Percentiles rank a stretch among this genome's conserved stretches.
Evolutionary conservation across 169 alveolate genomes (phyloP).

Genomic region (Blepharisma undulans): DNA sequence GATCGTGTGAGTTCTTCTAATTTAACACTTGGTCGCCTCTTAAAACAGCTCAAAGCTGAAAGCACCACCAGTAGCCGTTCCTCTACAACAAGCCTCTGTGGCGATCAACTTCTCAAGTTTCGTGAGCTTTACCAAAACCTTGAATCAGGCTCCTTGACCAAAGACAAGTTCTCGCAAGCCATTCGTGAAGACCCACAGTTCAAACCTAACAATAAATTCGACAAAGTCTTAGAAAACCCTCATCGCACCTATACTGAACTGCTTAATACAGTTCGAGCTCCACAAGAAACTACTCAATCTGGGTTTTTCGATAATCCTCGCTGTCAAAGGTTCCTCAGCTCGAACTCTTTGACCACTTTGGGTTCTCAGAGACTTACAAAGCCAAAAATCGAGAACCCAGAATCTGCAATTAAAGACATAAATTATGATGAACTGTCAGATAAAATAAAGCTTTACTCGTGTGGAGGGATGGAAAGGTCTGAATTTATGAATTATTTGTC

Average conservation of each 20-base stretch:
- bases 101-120: neutral
- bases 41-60: conserved; percentile 13
- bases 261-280: neutral
- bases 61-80: neutral
- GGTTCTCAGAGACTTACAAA: neutral
- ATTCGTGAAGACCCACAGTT: neutral
- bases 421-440: neutral
- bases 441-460: neutral
- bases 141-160: conserved; percentile 1
- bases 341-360: conserved; percentile 6
- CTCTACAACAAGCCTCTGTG: neutral
- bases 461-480: neutral
- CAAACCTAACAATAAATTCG: neutral
- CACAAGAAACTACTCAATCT: neutral
- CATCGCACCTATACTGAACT: conserved; percentile 14
- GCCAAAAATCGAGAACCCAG: neutral
- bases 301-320: neutral
- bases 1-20: neutral
- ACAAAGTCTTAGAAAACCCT: conserved; percentile 18
- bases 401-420: neutral
- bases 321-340: neutral
- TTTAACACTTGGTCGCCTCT: neutral
- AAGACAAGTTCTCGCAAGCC: neutral
- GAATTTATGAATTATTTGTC: neutral
- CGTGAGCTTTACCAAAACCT: neutral